Base-by-base conservation (phyloP, 306 rosid species). In the Nissolia schottii region DNA sequence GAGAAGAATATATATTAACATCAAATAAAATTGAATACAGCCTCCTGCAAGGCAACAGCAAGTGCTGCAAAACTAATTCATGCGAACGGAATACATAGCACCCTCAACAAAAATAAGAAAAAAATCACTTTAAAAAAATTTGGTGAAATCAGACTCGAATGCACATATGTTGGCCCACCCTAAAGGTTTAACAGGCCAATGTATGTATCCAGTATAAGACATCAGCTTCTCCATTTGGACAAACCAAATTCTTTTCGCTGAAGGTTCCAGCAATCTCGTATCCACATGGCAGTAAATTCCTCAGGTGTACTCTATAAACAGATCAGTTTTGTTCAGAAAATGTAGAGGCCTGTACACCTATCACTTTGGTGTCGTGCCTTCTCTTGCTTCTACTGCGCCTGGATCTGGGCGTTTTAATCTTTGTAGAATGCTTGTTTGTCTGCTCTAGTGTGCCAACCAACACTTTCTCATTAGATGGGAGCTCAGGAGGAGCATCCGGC, bases 401-500 rank as follows among this genome's bases (percentile, higher is more conserved):
- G 31, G 92, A 60, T 87, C 89, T 85, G 15, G 97, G 75, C 4
- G 91, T 66, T 65, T 85, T 87, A 1, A 87, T 77, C 87, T 87
- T 95, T 46, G 90, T 19, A 28, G 96, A 64, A 65, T 49, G 92
- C 78, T 88, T 92, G 58, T 46, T 74, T 5, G 66, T 29, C 34
- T 58, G 91, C 70, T 86, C 89, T 71, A 85, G 87, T 1, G 70
- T 73, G 73, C 76, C 79, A 7, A 11, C 65, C 3, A 57, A 53
- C 23, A 67, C 74, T 57, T 84, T 87, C 25, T 86, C 97, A 24
- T 68, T 76, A 8, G 92, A 73, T 37, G 90, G 93, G 49, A 91
- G 96, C 80, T 95, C 99, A 8, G 96, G 99, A 64, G 96, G 99
- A 74, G 89, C 84, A 57, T 95, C 97, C 0, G 99, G 99, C 99